Percentiles rank a stretch among this genome's conserved stretches.
These are phyloP conservation scores for Neurospora hispaniola DNA, from an alignment of 495 filamentous ascomycete genomes.

Conservation along the genomic window DNA sequence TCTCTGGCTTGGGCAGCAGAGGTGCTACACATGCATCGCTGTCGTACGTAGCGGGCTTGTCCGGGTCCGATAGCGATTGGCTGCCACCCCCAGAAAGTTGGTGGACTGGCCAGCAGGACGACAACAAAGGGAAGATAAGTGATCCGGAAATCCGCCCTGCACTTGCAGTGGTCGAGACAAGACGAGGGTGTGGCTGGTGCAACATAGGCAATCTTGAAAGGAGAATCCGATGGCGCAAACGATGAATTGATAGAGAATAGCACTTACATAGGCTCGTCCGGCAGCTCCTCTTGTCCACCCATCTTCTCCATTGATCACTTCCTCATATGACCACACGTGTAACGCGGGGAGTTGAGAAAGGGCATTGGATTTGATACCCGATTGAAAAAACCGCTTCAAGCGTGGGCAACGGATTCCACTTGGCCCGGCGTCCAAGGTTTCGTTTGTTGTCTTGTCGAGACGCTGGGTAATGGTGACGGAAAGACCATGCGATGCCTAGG, in stretches of 20 bases:
- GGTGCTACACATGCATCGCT: not conserved
- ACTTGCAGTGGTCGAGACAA: not conserved
- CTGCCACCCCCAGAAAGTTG: not conserved
- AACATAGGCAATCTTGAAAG: not conserved
- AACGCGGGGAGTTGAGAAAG: not conserved
- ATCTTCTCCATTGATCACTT: not conserved
- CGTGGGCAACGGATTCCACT: not conserved
- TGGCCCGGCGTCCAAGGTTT: not conserved
- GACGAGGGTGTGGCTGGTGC: not conserved
- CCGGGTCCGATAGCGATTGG: not conserved
- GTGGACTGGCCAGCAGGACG: not conserved
- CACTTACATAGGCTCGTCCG: not conserved
- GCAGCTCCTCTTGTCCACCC: not conserved
- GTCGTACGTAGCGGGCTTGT: not conserved
- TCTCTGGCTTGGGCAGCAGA: not conserved
- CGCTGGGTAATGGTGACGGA: not conserved
- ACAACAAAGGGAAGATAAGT: not conserved
- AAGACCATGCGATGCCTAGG: not conserved
- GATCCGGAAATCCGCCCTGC: not conserved
- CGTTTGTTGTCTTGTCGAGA: not conserved
- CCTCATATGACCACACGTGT: not conserved
- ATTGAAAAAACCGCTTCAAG: not conserved
- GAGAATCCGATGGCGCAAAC: not conserved
- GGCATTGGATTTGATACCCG: not conserved
- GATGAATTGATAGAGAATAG: not conserved